Evolutionary conservation across 768 basidiomycete genomes (phyloP), one percentile per base, ranked within the genome.

Genomic region (Boletus sensibilis): DNA sequence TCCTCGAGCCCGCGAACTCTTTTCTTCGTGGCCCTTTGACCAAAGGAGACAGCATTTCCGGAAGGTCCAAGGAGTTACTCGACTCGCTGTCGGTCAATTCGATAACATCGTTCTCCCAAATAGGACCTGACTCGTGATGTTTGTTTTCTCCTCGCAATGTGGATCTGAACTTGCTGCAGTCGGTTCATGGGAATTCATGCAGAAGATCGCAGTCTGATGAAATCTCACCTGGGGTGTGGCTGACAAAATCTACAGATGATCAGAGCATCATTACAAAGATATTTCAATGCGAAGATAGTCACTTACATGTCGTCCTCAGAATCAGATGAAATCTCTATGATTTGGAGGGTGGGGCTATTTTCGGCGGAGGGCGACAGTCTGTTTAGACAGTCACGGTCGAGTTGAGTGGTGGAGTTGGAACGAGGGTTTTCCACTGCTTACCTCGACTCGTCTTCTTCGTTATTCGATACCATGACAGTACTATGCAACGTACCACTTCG

Each of bases 241-340:
- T 48, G 55, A 50, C 31, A 18, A 52, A 61, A 47, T 10, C 62
- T 67, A 39, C 14, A 42, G 27, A 52, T 4, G 33, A 25, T 55
- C 25, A 37, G 23, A 43, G 2, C 21, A 18, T 20, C 33, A 25
- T 33, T 10, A 21, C 12, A 1, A 16, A n/a, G 20, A 5, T 2
- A n/a, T 29, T 31, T 5, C 51, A 34, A 49, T 33, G 31, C 47
- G 3, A 45, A 18, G 18, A 46, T n/a, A 29, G 42, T 14, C 14
- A 65, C 74, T 51, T 59, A 74, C 76, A 56, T 49, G n/a, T 76
- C 74, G 1, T 75, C 72, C 50, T 76, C 76, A 37, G 77, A 79
- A 35, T 67, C 71, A 44, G 82, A 84, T 18, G 80, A 83, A 67
- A 84, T 80, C 61, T 84, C 80, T 55, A 86, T 83, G 23, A 85